Evolutionary conservation across 2,329 filamentous ascomycete genomes (phyloP), one percentile per base, ranked within the genome.

Genomic region (Paraconiothyrium sp.): DNA sequence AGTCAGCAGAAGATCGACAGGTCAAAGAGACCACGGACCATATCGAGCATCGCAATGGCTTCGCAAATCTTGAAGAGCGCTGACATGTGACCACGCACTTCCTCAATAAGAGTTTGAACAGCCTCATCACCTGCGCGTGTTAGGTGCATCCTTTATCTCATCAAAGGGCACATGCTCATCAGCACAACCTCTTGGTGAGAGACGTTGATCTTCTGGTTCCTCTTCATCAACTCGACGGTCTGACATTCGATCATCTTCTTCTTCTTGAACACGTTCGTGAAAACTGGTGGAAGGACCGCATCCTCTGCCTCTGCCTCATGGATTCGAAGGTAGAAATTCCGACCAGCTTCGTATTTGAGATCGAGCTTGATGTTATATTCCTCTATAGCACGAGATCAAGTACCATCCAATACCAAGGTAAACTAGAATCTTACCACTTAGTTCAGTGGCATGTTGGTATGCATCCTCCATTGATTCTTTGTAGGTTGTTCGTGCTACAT

Each of bases 401-500:
- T 55, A 7, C 35, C 20, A 16, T 22, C 13, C 22, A 4, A 51
- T 5, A n/a, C 22, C 34, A 13, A 20, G 7, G 20, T 44, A 1
- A 13, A 34, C 24, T 20, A 2, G 2, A 2, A 16, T 64, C 81
- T 59, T 77, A 91, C 92, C 83, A 64, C 87, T 87, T 11, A 97
- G 78, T 16, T 88, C 84, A 24, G 87, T 84, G 2, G 94, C 84
- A 74, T 94, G 87, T 55, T 90, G 84, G 67, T 90, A 86, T 4
- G 92, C 87, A 76, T 97, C 92, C 52, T 90, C 87, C 5, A 90
- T 95, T 1, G 91, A 88, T 75, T 98, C 94, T 70, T 95, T 96
- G 79, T 95, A 97, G 0, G 92, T 93, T 71, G 93, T 90, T 5
- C 94, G 87, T 37, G 93, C 92, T 41, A 97, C 91, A 78, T 97